Conservation (phyloP, 2,329 filamentous ascomycete genomes). For the Simplicillium sp. region DNA sequence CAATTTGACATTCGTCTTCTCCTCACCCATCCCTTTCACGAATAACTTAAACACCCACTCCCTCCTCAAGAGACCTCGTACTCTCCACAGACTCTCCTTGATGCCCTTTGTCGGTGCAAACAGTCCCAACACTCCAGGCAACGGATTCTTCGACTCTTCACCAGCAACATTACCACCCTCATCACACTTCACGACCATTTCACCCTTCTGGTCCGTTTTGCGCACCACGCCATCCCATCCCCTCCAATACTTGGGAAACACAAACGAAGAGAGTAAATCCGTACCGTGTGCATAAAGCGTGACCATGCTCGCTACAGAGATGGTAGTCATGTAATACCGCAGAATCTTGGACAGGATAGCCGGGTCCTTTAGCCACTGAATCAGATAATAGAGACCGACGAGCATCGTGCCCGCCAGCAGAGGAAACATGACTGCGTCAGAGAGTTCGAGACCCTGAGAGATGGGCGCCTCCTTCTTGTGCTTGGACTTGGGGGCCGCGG, state of each 20-base stretch:
- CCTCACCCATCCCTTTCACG: slow-evolving; percentile 39
- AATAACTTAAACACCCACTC: slow-evolving; percentile 40
- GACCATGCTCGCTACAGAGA: slow-evolving; percentile 69
- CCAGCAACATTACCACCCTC: slow-evolving; percentile 19
- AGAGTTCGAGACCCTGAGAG: slow-evolving; percentile 45
- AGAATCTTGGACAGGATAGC: slow-evolving; percentile 73
- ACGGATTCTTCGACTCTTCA: slow-evolving; percentile 14
- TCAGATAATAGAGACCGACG: slow-evolving; percentile 72
- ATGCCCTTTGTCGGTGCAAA: slow-evolving; percentile 17
- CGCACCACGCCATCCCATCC: slow-evolving; percentile 30
- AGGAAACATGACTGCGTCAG: slow-evolving; percentile 79
- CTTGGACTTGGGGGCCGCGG: slow-evolving; percentile 52
- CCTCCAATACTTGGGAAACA: slow-evolving; percentile 67
- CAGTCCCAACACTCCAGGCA: slow-evolving; percentile 23
- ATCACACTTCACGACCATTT: slow-evolving; percentile 27
- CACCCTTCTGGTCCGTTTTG: slow-evolving; percentile 30
- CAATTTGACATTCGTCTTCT: slow-evolving; percentile 43
- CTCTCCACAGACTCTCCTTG: slow-evolving; percentile 30
- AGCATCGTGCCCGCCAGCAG: slow-evolving; percentile 65
- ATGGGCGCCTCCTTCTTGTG: slow-evolving; percentile 39
- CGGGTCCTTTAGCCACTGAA: slow-evolving; percentile 81
- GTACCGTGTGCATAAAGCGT: slow-evolving; percentile 66
- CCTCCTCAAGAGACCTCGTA: slow-evolving; percentile 38
- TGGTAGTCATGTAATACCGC: slow-evolving; percentile 71
- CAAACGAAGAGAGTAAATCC: slow-evolving; percentile 51